These are phyloP conservation scores for Spathaspora sp. DNA, from an alignment of 805 yeast species.

Conservation along the genomic window DNA sequence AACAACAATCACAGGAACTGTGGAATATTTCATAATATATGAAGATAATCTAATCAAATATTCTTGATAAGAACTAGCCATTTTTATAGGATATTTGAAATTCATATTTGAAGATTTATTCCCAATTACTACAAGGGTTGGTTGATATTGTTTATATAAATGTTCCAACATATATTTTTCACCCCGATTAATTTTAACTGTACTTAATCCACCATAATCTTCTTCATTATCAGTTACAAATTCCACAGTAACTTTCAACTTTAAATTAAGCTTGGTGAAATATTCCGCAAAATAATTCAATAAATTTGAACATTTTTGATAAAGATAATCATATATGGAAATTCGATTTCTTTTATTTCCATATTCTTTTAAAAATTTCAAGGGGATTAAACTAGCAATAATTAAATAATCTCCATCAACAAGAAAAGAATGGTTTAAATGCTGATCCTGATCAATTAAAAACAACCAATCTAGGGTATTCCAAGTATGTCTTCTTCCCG, in stretches of 20 bases:
- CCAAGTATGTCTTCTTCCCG: constrained; percentile 45
- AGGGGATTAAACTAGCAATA: constrained; percentile 32
- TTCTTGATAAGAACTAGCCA: constrained; percentile 17
- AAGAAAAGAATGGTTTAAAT: constrained; percentile 17
- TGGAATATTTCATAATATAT: constrained; percentile 34
- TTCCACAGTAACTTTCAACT: constrained; percentile 38
- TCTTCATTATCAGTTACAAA: constrained; percentile 23
- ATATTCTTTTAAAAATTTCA: constrained; percentile 10
- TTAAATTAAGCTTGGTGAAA: constrained; percentile 13
- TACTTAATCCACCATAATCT: background rate
- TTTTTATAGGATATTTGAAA: constrained; percentile 37
- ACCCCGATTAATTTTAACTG: constrained; percentile 10
- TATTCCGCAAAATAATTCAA: constrained; percentile 18
- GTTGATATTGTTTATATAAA: constrained; percentile 38
- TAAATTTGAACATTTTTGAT: constrained; percentile 23
- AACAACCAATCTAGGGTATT: constrained; percentile 38
- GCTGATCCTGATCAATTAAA: constrained; percentile 9
- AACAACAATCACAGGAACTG: constrained; percentile 36
- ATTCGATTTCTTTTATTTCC: constrained; percentile 6
- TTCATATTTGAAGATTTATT: constrained; percentile 38
- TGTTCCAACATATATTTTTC: constrained; percentile 34
- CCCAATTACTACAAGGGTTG: constrained; percentile 34
- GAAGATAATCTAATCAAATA: constrained; percentile 34
- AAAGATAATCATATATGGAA: constrained; percentile 16
- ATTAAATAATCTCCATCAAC: constrained; percentile 38